These are phyloP conservation scores for Metarhizium guizhouense DNA, from an alignment of 2,329 filamentous ascomycete species.

Conservation along the genomic window DNA sequence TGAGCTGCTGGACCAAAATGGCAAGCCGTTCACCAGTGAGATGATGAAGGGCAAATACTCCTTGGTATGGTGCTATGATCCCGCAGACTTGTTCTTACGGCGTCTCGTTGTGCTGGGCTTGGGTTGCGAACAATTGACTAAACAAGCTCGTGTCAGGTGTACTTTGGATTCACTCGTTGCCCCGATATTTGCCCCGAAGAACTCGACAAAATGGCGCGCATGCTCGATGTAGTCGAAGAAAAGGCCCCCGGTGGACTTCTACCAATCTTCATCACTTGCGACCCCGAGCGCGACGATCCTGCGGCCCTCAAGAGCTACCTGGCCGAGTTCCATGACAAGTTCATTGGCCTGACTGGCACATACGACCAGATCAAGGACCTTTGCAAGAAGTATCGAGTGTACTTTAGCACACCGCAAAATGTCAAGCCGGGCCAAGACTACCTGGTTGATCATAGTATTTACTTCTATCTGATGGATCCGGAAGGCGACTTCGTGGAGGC, in stretches of 20 bases:
- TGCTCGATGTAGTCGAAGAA: slow-evolving; percentile 66
- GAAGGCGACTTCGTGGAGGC: slow-evolving; percentile 98
- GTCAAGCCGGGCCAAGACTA: slow-evolving; percentile 94
- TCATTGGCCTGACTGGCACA: slow-evolving; percentile 83
- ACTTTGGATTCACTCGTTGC: slow-evolving; percentile 97
- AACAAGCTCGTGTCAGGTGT: slow-evolving; percentile 50
- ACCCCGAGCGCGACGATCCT: slow-evolving; percentile 84
- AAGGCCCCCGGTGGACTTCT: slow-evolving; percentile 46
- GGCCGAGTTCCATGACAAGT: slow-evolving; percentile 76
- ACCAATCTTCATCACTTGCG: slow-evolving; percentile 91
- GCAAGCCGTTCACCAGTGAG: slow-evolving; percentile 65
- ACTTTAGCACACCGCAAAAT: slow-evolving; percentile 85
- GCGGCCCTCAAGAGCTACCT: slow-evolving; percentile 79
- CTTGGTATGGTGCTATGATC: slow-evolving; percentile 43
- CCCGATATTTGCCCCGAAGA: slow-evolving; percentile 98
- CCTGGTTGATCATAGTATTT: slow-evolving; percentile 96
- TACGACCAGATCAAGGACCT: slow-evolving; percentile 91
- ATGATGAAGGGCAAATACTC: slow-evolving; percentile 82
- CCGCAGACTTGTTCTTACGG: not conserved
- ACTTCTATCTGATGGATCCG: slow-evolving; percentile 99
- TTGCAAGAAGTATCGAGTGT: slow-evolving; percentile 93
- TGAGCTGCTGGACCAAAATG: slow-evolving; percentile 71
- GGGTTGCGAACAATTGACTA: not conserved
- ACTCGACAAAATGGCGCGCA: slow-evolving; percentile 97
- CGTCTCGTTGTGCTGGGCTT: not conserved